phyloP scores from a whole-genome alignment of 2,329 filamentous ascomycete genomes.

The Microdochium bolleyi region DNA sequence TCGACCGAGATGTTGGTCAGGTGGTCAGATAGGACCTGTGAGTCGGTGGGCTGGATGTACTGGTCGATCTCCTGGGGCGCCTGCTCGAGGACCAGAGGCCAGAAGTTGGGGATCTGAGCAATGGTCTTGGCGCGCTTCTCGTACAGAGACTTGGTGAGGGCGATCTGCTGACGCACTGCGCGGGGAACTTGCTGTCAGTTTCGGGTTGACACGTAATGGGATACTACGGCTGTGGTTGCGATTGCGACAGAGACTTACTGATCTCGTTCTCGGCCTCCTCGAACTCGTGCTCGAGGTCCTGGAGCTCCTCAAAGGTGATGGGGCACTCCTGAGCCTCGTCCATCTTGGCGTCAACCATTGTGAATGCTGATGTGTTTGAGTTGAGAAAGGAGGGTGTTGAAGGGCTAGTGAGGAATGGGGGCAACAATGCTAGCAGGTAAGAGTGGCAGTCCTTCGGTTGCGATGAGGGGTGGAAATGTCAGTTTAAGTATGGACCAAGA shows the following conservation, averaged over 20 bases:
- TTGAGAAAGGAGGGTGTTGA: not conserved
- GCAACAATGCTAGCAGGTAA: not conserved
- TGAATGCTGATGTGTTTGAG: not conserved
- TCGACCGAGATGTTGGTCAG: constrained; percentile 65
- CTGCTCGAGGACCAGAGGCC: constrained; percentile 88
- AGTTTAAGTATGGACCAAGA: not conserved
- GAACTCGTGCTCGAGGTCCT: constrained; percentile 75
- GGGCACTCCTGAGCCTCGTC: constrained; percentile 28
- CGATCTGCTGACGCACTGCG: constrained; percentile 65
- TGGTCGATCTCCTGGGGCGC: constrained; percentile 80
- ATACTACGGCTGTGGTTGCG: not conserved
- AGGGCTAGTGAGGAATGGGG: not conserved
- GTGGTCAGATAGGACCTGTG: constrained; percentile 58
- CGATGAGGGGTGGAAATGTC: not conserved
- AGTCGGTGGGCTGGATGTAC: constrained; percentile 77
- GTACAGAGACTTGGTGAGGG: constrained; percentile 64
- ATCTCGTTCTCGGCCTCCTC: constrained; percentile 76
- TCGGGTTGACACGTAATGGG: not conserved
- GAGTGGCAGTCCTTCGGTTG: not conserved
- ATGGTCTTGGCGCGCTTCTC: constrained; percentile 65
- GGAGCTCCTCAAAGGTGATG: constrained; percentile 68
- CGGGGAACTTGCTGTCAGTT: constrained; percentile 4
- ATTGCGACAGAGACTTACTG: constrained; percentile 47
- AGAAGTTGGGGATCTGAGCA: constrained; percentile 76
- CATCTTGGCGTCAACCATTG: constrained; percentile 7